Percentiles rank a stretch among this genome's conserved stretches.
phyloP scores from a whole-genome alignment of 1,284 basidiomycete species.

The Ustilago nuda region DNA sequence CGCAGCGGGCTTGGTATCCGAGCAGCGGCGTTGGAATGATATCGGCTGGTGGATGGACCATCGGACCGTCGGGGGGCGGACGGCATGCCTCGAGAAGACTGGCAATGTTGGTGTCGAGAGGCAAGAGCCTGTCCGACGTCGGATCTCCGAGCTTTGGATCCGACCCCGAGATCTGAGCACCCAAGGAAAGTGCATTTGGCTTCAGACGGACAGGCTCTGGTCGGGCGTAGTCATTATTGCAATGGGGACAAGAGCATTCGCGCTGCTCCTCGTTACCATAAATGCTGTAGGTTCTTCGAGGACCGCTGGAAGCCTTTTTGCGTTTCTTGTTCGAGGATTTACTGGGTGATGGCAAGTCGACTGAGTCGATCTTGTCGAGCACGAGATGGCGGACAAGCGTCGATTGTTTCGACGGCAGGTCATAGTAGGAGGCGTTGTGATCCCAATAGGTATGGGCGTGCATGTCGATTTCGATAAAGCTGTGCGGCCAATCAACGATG shows the following conservation, averaged over 20 bases:
- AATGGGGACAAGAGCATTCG: slow-evolving; percentile 10
- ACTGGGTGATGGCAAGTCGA: slow-evolving; percentile 23
- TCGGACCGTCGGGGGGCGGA: slow-evolving; percentile 30
- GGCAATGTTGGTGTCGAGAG: slow-evolving; percentile 44
- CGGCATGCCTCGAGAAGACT: slow-evolving; percentile 51
- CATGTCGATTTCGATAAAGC: slow-evolving; percentile 38
- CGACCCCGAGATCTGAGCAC: slow-evolving; percentile 15
- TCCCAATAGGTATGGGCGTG: slow-evolving; percentile 39
- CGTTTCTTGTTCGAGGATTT: slow-evolving; percentile 33
- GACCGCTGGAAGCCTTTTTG: slow-evolving; percentile 15
- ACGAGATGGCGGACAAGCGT: slow-evolving; percentile 38
- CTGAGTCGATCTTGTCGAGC: slow-evolving; percentile 30
- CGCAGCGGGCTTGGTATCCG: slow-evolving; percentile 47
- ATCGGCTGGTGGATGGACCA: slow-evolving; percentile 32
- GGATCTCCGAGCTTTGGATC: slow-evolving; percentile 37
- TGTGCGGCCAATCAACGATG: slow-evolving; percentile 40
- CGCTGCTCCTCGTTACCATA: slow-evolving; percentile 4
- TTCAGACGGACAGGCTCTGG: slow-evolving; percentile 13
- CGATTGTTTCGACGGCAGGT: slow-evolving; percentile 32
- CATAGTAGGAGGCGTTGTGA: slow-evolving; percentile 43
- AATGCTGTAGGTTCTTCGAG: background rate
- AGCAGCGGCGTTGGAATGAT: slow-evolving; percentile 42
- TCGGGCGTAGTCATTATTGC: background rate
- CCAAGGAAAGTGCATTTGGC: slow-evolving; percentile 12
- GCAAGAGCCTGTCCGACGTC: slow-evolving; percentile 21